These are phyloP conservation scores for Circinella minor DNA, from an alignment of 371 early-diverging fungal genomes.

Conservation along the genomic window DNA sequence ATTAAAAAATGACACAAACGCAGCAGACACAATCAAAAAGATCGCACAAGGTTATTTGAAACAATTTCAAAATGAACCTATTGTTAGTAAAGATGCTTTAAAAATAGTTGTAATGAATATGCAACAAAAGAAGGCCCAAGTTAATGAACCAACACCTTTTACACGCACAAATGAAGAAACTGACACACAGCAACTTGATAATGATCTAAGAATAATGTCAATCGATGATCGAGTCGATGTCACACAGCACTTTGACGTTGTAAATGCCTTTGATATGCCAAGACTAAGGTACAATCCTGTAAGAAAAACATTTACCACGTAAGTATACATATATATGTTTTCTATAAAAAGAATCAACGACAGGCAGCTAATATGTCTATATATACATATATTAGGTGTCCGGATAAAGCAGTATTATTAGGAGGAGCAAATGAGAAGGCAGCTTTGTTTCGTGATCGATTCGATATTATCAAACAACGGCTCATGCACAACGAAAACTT, in stretches of 20 bases:
- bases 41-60: constrained; percentile 70
- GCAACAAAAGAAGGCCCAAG: constrained; percentile 8
- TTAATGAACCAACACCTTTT: constrained; percentile 25
- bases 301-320: constrained; percentile 65
- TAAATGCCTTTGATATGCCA: constrained; percentile 78
- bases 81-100: constrained; percentile 39
- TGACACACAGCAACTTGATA: constrained; percentile 30
- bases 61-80: constrained; percentile 37
- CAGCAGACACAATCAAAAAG: constrained; percentile 57
- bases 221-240: constrained; percentile 53
- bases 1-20: constrained; percentile 43
- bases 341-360: neutral
- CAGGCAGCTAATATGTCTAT: neutral
- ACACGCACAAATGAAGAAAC: constrained; percentile 7
- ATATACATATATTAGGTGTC: constrained; percentile 18
- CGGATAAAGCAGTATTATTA: constrained; percentile 46
- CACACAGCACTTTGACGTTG: constrained; percentile 68
- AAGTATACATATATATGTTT: neutral
- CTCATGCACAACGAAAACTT: constrained; percentile 84
- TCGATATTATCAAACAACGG: constrained; percentile 77
- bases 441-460: constrained; percentile 74
- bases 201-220: constrained; percentile 37
- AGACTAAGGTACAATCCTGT: constrained; percentile 68
- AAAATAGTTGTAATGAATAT: constrained; percentile 30
- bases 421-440: constrained; percentile 69